Evolutionary conservation across 2,329 filamentous ascomycete species (phyloP).

Genomic region (Pyricularia sp.): DNA sequence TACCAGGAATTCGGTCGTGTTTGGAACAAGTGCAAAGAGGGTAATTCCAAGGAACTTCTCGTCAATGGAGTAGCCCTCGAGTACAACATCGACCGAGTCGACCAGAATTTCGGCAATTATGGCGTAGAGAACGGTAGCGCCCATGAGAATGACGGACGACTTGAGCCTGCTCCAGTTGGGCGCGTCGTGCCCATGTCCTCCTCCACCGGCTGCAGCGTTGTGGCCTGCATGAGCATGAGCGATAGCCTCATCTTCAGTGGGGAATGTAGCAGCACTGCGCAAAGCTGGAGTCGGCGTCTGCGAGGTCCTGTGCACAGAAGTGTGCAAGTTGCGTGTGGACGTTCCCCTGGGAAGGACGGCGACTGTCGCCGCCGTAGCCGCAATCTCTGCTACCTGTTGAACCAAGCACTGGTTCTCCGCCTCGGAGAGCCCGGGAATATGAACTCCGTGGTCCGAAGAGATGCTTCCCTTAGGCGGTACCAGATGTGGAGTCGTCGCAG

Average conservation of each 20-base stretch:
- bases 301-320: slow-evolving; percentile 1
- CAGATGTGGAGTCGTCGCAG: slow-evolving; percentile 48
- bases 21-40: slow-evolving; percentile 89
- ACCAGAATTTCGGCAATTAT: slow-evolving; percentile 94
- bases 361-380: slow-evolving; percentile 77
- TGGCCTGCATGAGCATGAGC: slow-evolving; percentile 15
- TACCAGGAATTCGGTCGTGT: slow-evolving; percentile 94
- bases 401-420: slow-evolving; percentile 72
- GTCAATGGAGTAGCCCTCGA: slow-evolving; percentile 81
- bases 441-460: slow-evolving; percentile 7
- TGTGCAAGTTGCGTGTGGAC: slow-evolving; percentile 4
- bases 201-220: slow-evolving; percentile 6
- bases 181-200: slow-evolving; percentile 69
- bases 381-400: slow-evolving; percentile 84
- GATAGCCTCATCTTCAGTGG: slow-evolving; percentile 3
- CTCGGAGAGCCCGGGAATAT: slow-evolving; percentile 60
- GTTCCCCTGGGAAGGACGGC: slow-evolving; percentile 27
- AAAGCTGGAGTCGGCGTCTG: not conserved
- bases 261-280: not conserved
- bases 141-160: slow-evolving; percentile 78
- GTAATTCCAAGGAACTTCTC: slow-evolving; percentile 97
- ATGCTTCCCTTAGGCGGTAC: slow-evolving; percentile 56
- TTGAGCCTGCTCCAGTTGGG: slow-evolving; percentile 94
- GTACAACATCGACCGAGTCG: slow-evolving; percentile 90
- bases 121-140: slow-evolving; percentile 86